These are phyloP conservation scores for Diaporthe ampelina DNA, from an alignment of 2,329 filamentous ascomycete species.

Conservation along the genomic window DNA sequence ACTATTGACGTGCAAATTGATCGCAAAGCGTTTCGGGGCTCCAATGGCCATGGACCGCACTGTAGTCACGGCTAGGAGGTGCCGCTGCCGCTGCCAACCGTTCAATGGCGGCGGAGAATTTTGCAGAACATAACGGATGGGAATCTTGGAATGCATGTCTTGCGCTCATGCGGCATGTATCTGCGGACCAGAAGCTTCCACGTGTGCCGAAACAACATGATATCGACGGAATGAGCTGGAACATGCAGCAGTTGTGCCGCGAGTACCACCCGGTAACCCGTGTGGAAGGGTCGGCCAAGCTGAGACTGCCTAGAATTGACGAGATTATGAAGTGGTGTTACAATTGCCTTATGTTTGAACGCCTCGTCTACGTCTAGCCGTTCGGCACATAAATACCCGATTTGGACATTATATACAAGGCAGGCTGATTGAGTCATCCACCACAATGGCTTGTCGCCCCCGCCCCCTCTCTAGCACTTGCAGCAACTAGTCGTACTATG, in stretches of 20 bases:
- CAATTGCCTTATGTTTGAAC: slow-evolving; percentile 24
- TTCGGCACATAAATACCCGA: slow-evolving; percentile 8
- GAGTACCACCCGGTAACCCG: neutral
- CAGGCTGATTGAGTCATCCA: slow-evolving; percentile 11
- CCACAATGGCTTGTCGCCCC: neutral
- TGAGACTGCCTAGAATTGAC: neutral
- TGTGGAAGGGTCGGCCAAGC: neutral
- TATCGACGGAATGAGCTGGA: neutral
- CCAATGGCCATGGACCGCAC: neutral
- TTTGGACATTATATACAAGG: slow-evolving; percentile 32
- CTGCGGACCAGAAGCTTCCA: neutral
- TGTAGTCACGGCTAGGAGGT: neutral
- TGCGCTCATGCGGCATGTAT: neutral
- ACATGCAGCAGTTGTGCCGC: neutral
- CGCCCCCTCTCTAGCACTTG: neutral
- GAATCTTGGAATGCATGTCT: neutral
- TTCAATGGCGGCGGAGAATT: neutral
- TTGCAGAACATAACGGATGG: too few relatives aligned
- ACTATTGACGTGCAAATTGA: neutral
- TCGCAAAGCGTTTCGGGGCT: neutral
- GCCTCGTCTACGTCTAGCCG: slow-evolving; percentile 25
- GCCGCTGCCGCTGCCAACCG: neutral
- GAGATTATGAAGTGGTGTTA: slow-evolving; percentile 32
- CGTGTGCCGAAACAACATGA: neutral
- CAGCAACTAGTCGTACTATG: neutral